Base-by-base conservation (phyloP, 1,284 basidiomycete genomes). In the Cryptococcus wingfieldii region DNA sequence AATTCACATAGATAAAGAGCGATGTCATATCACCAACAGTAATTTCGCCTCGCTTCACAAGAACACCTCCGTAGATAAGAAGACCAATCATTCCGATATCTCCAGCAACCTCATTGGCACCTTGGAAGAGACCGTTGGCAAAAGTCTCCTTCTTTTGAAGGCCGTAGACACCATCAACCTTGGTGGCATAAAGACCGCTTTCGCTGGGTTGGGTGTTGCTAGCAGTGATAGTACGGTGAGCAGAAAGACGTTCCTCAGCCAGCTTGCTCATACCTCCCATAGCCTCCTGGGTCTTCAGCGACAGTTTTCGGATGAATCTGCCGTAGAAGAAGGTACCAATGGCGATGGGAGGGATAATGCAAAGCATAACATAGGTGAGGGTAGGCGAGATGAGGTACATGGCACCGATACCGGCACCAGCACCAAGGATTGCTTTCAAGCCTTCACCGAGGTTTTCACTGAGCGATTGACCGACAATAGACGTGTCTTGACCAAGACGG, bases 81-180 rank as follows among this genome's bases (percentile, higher is more conserved):
- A 76, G 52, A 6, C 72, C 74, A 41, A 76, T 76, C 72, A 76
- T 74, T 2, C 69, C 74, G 12, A 76, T 47, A 64, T 76, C 74
- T 16, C 74, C 74, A 5, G 71, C 70, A 9, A 72, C 71, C 53
- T 76, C 74, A 54, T 74, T 76, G 2, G 63, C 67, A 19, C 71
- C 71, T 55, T 70, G 68, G 56, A 74, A 76, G 8, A 76, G 51
- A n/a, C 74, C 74, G 55, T 76, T 76, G 16, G 74, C 74, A 47
- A 65, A 65, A 7, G 74, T 74, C 64, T 76, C 74, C 59, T 68
- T 72, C 56, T 68, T 70, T 56, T 76, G 74, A 9, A 76, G 59
- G 38, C 64, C 61, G 53, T 74, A 76, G 14, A 76, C 74, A 0
- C 61, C 64, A 23, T 70, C 62, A 12, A 74, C 74, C 52, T 70